Base-by-base conservation (phyloP, 2,329 filamentous ascomycete genomes). In the Diaporthe velutina region DNA sequence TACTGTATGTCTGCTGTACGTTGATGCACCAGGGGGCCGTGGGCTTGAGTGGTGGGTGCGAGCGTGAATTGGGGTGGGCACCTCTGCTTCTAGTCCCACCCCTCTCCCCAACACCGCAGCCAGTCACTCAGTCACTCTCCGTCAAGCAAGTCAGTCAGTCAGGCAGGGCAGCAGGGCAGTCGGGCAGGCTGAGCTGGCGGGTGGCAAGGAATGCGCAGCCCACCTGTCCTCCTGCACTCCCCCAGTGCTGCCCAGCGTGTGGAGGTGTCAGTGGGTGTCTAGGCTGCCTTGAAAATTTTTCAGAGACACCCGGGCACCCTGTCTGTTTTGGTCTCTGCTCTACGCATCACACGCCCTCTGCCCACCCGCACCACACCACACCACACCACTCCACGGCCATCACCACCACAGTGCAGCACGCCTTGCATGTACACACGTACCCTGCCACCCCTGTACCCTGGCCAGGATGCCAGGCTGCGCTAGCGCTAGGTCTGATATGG, bases 301-400 rank as follows among this genome's bases (percentile, higher is more conserved):
- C 67, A 71, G 67, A 76, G 71, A 74, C 71, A 74, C 74, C 71
- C 71, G 73, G 71, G 70, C 71, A 74, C 74, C 71, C 71, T 71
- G 66, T 64, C 71, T 66, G 48, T 61, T 67, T 74, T 52, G 61
- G 66, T 64, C 71, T 66, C n/a, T 61, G 48, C 71, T 52, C 67
- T 68, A 25, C 55, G 60, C 68, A 74, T 70, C 67, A 76, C 72
- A 74, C 74, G 60, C 72, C 74, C 68, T 55, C 64, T 54, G 48
- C 48, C 64, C 48, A 54, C 64, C 33, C 61, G 45, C 61, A 67
- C 45, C 64, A 52, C 45, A 67, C 45, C 64, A 67, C 64, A 54
- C 64, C 48, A 54, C 30, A 35, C 54, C 54, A 57, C 54, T 15
- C 45, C 45, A 68, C 45, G 60, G 60, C 60, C 40, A 33, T 48